Conservation (phyloP, 2,329 filamentous ascomycete species). For the Colletotrichum magnum region DNA sequence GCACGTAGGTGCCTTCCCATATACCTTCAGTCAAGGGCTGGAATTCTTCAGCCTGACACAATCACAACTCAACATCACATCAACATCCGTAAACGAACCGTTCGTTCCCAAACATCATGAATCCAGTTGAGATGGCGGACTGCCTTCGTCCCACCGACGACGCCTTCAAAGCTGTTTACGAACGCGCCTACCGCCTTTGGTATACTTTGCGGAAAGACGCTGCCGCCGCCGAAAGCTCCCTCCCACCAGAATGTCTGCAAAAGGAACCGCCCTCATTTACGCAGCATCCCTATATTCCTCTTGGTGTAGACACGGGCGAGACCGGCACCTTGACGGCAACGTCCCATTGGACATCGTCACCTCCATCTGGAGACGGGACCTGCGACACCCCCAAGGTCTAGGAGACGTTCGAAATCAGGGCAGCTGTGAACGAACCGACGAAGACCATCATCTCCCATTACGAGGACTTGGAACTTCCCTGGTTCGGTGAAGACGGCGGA, state of each 20-base stretch:
- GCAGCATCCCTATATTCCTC: not conserved
- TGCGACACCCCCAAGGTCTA: not conserved
- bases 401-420: not conserved
- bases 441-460: not conserved
- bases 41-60: too few species aligned
- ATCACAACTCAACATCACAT: too few species aligned
- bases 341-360: not conserved
- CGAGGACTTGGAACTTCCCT: not conserved
- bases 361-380: not conserved
- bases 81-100: too few species aligned
- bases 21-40: too few species aligned
- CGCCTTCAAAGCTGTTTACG: not conserved
- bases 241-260: not conserved
- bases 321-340: not conserved
- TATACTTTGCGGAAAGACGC: not conserved
- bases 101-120: too few species aligned
- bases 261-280: not conserved
- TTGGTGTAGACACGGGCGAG: not conserved
- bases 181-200: not conserved
- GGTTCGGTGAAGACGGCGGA: not conserved
- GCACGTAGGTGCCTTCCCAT: too few species aligned
- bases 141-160: not conserved
- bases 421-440: not conserved
- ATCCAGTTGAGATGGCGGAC: not conserved
- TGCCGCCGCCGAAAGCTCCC: not conserved